Base-by-base conservation (phyloP, 139 green algal genomes). In the Eudorina sp. region DNA sequence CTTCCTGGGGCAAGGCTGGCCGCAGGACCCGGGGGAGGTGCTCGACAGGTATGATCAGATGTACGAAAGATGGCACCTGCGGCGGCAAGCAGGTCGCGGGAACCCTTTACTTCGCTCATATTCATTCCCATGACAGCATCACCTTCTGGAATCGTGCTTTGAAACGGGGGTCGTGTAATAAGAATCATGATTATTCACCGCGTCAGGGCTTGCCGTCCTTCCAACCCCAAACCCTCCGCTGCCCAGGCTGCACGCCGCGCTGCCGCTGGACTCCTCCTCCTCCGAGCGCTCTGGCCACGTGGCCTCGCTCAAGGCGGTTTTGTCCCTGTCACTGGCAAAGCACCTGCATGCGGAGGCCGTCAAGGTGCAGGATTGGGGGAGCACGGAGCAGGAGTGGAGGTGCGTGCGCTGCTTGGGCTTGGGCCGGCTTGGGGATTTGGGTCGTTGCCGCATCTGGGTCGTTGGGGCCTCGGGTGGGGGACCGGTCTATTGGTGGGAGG, bases 351-450 rank as follows among this genome's bases (percentile, higher is more conserved):
- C 8, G 1, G 73, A 81, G 29, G 73, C 73, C 27, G 3, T 45
- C 27, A 9, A 23, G 5, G 29, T 81, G 3, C 73, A 81, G 73
- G 29, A 64, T 0, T 13, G 4, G 45, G 73, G 73, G 11, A 16
- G 13, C n/a, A 45, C 73, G 45, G 73, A 81, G 73, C 73, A 81
- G 73, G 38, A 81, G 45, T 81, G 73, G 73, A 81, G 73, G 73
- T 81, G 73, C 7, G 73, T 3, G 41, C 8, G 70, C 16, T 34
- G 34, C 36, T 55, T 55, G 48, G 48, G 48, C 13, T 55, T 55
- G 48, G 48, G 48, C 48, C 48, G 9, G 48, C 48, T 55, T 55
- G 9, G 48, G 9, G 9, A 13, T 13, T 55, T 36, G 14, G 14
- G 14, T 68, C 55, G 55, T 68, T 68, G 55, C 55, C 48, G 9